Base-by-base conservation (phyloP, 805 yeast genomes). In the Maudiozyma bulderi region DNA sequence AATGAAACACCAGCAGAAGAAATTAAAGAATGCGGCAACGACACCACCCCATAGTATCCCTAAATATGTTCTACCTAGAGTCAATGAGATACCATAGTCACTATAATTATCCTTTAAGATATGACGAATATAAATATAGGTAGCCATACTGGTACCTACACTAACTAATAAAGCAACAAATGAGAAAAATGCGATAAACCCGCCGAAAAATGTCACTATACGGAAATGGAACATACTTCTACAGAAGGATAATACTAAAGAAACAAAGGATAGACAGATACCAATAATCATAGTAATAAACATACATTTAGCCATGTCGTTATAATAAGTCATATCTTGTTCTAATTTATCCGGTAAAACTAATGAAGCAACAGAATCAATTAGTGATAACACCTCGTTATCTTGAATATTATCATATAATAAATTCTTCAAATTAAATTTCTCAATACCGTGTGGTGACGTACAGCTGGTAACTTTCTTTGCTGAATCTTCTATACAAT, bases 11-110 rank as follows among this genome's bases (percentile, higher is more conserved):
- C 76, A 74, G 47, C 71, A 57, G 20, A 75, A 15, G n/a, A 65
- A 53, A 11, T 77, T 62, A 45, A 73, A 46, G 13, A 77, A 50
- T 2, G 74, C 57, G 6, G 80, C 78, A 13, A 64, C 82, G 2
- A 73, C 75, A 1, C 81, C 73, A 11, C 78, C 79, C 93, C 91
- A 86, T 8, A 79, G 67, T 43, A 82, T 65, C 2, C 80, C 88
- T 47, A 78, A 74, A 55, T 75, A 82, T 15, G 68, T 66, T 34
- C 78, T 76, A 8, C 67, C 67, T 46, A 86, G 58, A 37, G 62
- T 60, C 2, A 86, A 76, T 38, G 65, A 61, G 44, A 82, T 73
- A 13, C 95, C 95, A 56, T 71, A 80, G 2, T 62, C 61, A 2
- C 58, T 61, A 10, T 66, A 65, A 34, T 69, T 67, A 34, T 77